Base-by-base conservation (phyloP, 371 early-diverging fungal genomes). In the Lichtheimia corymbifera region DNA sequence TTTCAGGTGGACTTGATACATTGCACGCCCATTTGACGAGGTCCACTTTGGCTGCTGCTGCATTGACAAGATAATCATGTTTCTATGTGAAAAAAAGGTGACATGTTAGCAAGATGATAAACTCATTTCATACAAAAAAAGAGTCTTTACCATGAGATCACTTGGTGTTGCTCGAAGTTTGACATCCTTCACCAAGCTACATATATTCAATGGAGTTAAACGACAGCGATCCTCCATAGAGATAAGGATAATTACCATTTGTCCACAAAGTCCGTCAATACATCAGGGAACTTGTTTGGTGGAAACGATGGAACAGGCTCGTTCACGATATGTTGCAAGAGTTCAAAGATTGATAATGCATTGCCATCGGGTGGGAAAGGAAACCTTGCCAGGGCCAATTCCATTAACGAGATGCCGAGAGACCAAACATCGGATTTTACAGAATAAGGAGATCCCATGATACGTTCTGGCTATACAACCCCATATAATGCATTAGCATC, bases 351-450 rank as follows among this genome's bases (percentile, higher is more conserved):
- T 7, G 95, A 86, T 51, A 93, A 61, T 44, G 89, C 79, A 44
- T 84, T 85, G 43, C 89, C 88, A 18, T 84, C 84, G 11, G 93
- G 86, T 55, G 90, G 91, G 66, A 91, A 94, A 25, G 98, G 97
- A 74, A 96, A 96, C 64, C 90, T 80, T 53, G 92, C 95, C 47
- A 91, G 76, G 4, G 96, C 97, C 18, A 96, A 73, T 68, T 98
- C 99, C 80, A 97, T 88, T 51, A 97, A 71, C 3, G 97, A 91
- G 45, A 97, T 88, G 5, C 97, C 97, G 45, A 98, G 74, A 40
- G 92, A 91, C 99, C 99, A 98, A 22, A 95, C 92, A 72, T 98
- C 98, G 15, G 94, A 94, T 66, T 92, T 90, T 50, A 94, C 92
- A 17, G 96, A 87, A 74, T 97, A 96, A 54, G 86, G 84, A 59